Evolutionary conservation across 2,329 filamentous ascomycete genomes (phyloP).

Genomic region (Cercospora sesami): DNA sequence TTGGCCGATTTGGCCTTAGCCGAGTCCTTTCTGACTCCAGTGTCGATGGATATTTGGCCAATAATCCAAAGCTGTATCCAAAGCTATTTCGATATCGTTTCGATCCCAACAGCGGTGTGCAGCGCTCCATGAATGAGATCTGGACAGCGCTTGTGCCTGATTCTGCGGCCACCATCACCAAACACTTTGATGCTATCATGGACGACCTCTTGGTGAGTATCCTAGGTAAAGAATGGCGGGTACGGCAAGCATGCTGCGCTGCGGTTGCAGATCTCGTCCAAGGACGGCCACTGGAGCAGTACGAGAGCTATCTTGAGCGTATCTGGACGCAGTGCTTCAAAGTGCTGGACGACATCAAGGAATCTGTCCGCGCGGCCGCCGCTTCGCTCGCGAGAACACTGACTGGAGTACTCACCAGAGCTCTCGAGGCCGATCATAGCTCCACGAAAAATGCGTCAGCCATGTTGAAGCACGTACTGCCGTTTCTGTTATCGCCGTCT

Average conservation of each 20-base stretch:
- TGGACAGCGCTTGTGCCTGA: slow-evolving; percentile 97
- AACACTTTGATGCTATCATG: slow-evolving; percentile 86
- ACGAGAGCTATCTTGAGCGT: slow-evolving; percentile 78
- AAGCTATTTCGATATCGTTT: slow-evolving; percentile 94
- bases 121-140: slow-evolving; percentile 94
- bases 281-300: slow-evolving; percentile 66
- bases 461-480: slow-evolving; percentile 83
- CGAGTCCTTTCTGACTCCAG: slow-evolving; percentile 85
- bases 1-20: slow-evolving; percentile 89
- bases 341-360: slow-evolving; percentile 94
- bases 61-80: slow-evolving; percentile 91
- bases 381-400: slow-evolving; percentile 78
- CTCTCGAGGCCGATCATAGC: slow-evolving; percentile 74
- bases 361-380: slow-evolving; percentile 78
- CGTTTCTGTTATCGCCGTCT: slow-evolving; percentile 84
- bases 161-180: slow-evolving; percentile 70
- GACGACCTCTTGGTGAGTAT: slow-evolving; percentile 82
- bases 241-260: slow-evolving; percentile 86
- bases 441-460: slow-evolving; percentile 66
- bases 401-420: slow-evolving; percentile 80
- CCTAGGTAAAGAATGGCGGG: slow-evolving; percentile 87
- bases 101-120: slow-evolving; percentile 90
- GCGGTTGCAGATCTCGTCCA: slow-evolving; percentile 87
- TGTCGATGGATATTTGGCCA: slow-evolving; percentile 63
- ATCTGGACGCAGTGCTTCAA: slow-evolving; percentile 87